Base-by-base conservation (phyloP, 257 asterid genomes). In the Capsicum baccatum region DNA sequence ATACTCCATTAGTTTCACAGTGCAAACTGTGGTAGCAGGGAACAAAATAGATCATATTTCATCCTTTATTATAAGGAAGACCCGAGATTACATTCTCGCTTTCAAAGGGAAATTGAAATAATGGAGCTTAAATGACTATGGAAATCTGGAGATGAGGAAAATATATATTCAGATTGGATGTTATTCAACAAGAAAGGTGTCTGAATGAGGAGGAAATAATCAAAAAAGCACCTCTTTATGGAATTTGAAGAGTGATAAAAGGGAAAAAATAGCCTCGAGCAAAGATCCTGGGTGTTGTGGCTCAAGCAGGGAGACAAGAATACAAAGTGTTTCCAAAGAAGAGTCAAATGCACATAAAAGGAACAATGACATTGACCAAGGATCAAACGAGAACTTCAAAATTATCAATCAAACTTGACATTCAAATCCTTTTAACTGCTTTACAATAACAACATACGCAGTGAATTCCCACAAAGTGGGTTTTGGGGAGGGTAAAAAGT, bases 401-500 rank as follows among this genome's bases (percentile, higher is more conserved):
- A 73, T 14, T 47, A 74, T 74, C 80, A 50, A 74, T 50, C 60
- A 19, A 74, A 74, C 60, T 74, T 12, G 19, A 74, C 59, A 73
- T n/a, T 48, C 42, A 73, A 66, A 73, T 19, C 39, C 12, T 48
- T 73, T 48, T n/a, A 9, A 73, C 59, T 48, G 80, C 60, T 47
- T 48, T 26, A 26, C 33, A 26, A 26, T 26, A 26, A 26, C 33
- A 26, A 26, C 33, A 26, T 26, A 26, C 33, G 33, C 33, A 26
- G 33, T 26, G 33, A 26, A 26, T 26, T 26, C 33, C 33, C 33
- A 26, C 33, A 26, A 26, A 26, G 33, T 26, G 33, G 33, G 33
- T 26, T 26, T 26, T 26, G 33, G 2, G 33, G 33, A 26, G 33
- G 33, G 33, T 26, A 26, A 26, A 26, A 26, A 26, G 33, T 26